Conservation (phyloP, 2,329 filamentous ascomycete species). For the Fusarium sp. region DNA sequence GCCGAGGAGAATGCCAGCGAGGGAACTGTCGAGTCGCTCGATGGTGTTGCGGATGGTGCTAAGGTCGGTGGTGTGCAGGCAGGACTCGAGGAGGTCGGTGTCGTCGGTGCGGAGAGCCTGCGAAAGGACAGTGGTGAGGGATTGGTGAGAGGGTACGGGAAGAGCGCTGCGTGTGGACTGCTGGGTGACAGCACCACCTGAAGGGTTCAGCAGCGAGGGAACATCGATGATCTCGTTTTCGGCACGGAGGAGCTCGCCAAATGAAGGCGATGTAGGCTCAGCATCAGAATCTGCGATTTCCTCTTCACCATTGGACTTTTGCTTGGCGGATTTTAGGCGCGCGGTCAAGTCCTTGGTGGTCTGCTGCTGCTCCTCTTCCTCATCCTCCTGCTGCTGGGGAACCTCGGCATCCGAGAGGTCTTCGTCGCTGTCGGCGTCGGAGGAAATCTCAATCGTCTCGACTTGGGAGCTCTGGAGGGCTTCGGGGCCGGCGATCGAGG, state of each 20-base stretch:
- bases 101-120: constrained; percentile 96
- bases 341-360: constrained; percentile 23
- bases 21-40: constrained; percentile 85
- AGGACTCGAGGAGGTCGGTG: constrained; percentile 88
- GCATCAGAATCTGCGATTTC: constrained; percentile 54
- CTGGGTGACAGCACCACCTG: constrained; percentile 48
- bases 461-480: constrained; percentile 51
- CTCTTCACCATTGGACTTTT: constrained; percentile 45
- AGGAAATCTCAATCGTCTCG: constrained; percentile 68
- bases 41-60: constrained; percentile 88
- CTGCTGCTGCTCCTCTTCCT: constrained; percentile 31
- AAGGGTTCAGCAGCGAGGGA: constrained; percentile 65
- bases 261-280: constrained; percentile 72
- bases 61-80: constrained; percentile 83
- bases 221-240: constrained; percentile 83
- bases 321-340: constrained; percentile 33
- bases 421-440: constrained; percentile 63
- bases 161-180: constrained; percentile 61
- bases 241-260: constrained; percentile 86
- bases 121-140: constrained; percentile 90
- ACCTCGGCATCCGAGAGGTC: constrained; percentile 60
- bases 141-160: constrained; percentile 77
- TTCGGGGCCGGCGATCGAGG: constrained; percentile 62
- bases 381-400: constrained; percentile 35
- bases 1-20: constrained; percentile 82